phyloP scores from a whole-genome alignment of 192 early-diverging fungal genomes.

The Gryganskiella cystojenkinii region DNA sequence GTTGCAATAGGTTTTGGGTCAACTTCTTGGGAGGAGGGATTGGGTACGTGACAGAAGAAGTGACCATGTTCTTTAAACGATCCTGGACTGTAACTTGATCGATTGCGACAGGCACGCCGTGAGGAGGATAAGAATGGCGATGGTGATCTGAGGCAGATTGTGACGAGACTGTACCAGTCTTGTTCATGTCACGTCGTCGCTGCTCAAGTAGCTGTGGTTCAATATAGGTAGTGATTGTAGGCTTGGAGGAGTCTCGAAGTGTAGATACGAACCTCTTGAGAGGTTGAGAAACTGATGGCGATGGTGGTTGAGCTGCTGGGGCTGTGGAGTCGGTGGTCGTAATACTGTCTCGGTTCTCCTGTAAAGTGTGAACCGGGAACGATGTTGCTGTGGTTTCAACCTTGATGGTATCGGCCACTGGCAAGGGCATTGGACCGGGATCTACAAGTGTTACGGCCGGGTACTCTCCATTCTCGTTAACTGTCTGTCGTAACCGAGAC shows the following conservation, averaged over 20 bases:
- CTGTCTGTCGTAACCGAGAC: conserved; percentile 22
- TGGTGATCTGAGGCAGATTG: background rate
- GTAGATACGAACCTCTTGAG: conserved; percentile 46
- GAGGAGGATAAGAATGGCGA: background rate
- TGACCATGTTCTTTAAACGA: background rate
- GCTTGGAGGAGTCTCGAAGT: conserved; percentile 40
- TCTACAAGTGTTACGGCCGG: conserved; percentile 44
- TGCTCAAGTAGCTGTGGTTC: conserved; percentile 47
- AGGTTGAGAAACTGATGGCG: conserved; percentile 11
- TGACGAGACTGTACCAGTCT: too few species aligned
- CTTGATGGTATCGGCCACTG: background rate
- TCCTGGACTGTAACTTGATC: background rate
- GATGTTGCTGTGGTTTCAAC: too few species aligned
- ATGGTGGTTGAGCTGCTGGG: conserved; percentile 1
- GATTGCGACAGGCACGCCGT: background rate
- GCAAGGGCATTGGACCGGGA: conserved; percentile 37
- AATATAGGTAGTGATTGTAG: conserved; percentile 45
- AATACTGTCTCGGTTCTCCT: too few species aligned
- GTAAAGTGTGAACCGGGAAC: too few species aligned
- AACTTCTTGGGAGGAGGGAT: conserved; percentile 47
- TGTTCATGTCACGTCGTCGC: conserved; percentile 27
- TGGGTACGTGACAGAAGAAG: conserved; percentile 31
- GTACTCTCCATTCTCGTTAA: conserved; percentile 41
- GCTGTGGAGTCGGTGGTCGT: background rate
- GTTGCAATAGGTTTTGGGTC: conserved; percentile 42